Percentiles rank a stretch among this genome's conserved stretches.
Conservation (phyloP, 768 basidiomycete genomes). For the Suillus americanus region DNA sequence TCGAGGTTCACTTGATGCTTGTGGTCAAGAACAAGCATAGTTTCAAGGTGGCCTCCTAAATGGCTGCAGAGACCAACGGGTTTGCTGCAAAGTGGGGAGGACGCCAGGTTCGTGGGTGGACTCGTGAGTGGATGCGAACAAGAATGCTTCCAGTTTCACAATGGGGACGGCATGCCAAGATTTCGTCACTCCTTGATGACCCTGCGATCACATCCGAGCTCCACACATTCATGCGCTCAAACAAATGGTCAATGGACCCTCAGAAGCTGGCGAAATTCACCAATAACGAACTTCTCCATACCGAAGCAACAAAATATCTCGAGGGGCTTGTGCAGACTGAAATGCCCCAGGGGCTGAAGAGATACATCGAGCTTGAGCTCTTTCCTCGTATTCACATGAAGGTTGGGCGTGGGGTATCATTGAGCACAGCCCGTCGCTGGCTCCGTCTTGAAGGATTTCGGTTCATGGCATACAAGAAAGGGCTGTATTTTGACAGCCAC, state of each 20-base stretch:
- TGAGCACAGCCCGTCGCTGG: constrained; percentile 32
- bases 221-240: constrained; percentile 11
- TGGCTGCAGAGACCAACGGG: constrained; percentile 30
- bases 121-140: constrained; percentile 8
- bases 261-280: constrained; percentile 30
- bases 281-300: constrained; percentile 24
- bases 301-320: constrained; percentile 29
- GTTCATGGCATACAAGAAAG: constrained; percentile 16
- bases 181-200: constrained; percentile 9
- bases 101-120: constrained; percentile 26
- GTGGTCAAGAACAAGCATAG: constrained; percentile 25
- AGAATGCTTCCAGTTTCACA: constrained; percentile 4
- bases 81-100: constrained; percentile 34
- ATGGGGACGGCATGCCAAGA: constrained; percentile 3
- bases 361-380: constrained; percentile 29
- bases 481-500: constrained; percentile 23
- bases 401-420: constrained; percentile 23
- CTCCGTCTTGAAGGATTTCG: constrained; percentile 19
- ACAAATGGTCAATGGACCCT: constrained; percentile 39
- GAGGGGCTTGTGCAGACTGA: constrained; percentile 27
- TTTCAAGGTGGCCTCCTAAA: constrained; percentile 23
- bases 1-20: constrained; percentile 30
- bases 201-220: constrained; percentile 6
- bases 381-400: constrained; percentile 4
- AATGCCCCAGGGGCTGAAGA: constrained; percentile 35